Conservation (phyloP, 2,329 filamentous ascomycete genomes). For the Chlorencoelia australis region DNA sequence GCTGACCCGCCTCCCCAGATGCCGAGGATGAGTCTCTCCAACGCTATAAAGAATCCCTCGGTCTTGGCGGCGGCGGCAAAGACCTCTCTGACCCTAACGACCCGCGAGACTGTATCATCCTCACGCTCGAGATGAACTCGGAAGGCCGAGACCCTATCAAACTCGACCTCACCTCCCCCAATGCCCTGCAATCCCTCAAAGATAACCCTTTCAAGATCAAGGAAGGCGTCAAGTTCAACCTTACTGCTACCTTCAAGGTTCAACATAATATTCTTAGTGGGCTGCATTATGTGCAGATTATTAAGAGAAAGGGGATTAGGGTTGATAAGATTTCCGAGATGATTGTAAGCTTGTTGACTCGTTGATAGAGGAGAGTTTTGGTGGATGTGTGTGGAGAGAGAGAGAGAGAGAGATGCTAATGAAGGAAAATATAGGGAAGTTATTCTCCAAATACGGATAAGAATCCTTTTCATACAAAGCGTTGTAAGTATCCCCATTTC, state of each 20-base stretch:
- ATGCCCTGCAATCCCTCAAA: conserved; percentile 69
- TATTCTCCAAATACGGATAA: conserved; percentile 89
- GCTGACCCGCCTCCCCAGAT: conserved; percentile 15
- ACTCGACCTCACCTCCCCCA: conserved; percentile 72
- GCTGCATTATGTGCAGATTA: conserved; percentile 88
- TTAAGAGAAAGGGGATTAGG: conserved; percentile 79
- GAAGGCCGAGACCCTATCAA: conserved; percentile 74
- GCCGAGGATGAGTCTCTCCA: conserved; percentile 81
- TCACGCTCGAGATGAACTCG: conserved; percentile 79
- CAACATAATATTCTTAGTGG: conserved; percentile 95
- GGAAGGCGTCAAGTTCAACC: conserved; percentile 86
- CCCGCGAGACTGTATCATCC: conserved; percentile 84
- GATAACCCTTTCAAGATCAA: conserved; percentile 95
- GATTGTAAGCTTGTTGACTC: conserved; percentile 87
- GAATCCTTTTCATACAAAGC: conserved; percentile 78
- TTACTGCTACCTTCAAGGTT: conserved; percentile 90
- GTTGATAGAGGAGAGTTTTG: too few species aligned
- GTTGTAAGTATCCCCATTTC: conserved; percentile 53
- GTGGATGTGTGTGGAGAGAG: too few species aligned
- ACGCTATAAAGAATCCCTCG: conserved; percentile 95
- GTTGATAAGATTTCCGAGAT: conserved; percentile 95
- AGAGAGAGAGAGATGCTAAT: too few species aligned
- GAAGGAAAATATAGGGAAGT: conserved; percentile 55
- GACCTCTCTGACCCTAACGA: conserved; percentile 70
- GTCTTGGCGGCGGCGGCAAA: conserved; percentile 62